Conservation (phyloP, 495 filamentous ascomycete genomes). For the Penicillium parvum region DNA sequence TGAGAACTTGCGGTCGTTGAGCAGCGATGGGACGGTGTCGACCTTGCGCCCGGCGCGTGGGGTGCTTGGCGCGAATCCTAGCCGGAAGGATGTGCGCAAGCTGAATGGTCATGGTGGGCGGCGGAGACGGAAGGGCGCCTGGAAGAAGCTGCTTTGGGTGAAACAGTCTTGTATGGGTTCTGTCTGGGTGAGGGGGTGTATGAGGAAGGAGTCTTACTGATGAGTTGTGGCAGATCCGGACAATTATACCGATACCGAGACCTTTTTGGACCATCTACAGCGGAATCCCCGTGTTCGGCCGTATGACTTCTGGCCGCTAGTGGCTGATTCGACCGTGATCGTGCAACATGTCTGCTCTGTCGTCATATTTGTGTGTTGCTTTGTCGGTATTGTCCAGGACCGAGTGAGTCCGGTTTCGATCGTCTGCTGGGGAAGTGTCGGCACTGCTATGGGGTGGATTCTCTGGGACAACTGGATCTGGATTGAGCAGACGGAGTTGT, state of each 20-base stretch:
- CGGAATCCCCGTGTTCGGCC: slow-evolving; percentile 90
- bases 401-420: slow-evolving; percentile 81
- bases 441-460: slow-evolving; percentile 83
- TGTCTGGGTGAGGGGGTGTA: slow-evolving; percentile 10
- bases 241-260: slow-evolving; percentile 95
- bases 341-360: slow-evolving; percentile 95
- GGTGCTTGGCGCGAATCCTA: slow-evolving; percentile 23
- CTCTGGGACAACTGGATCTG: slow-evolving; percentile 87
- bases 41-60: slow-evolving; percentile 37
- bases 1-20: slow-evolving; percentile 31
- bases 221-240: slow-evolving; percentile 70
- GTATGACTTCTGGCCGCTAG: slow-evolving; percentile 96
- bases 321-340: slow-evolving; percentile 93
- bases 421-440: slow-evolving; percentile 75
- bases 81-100: slow-evolving; percentile 43
- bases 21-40: slow-evolving; percentile 27
- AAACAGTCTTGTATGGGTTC: slow-evolving; percentile 94
- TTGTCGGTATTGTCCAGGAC: slow-evolving; percentile 82
- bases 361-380: slow-evolving; percentile 89
- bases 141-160: slow-evolving; percentile 97
- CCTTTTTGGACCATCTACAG: slow-evolving; percentile 93
- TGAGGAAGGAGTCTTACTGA: slow-evolving; percentile 1
- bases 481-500: slow-evolving; percentile 49
- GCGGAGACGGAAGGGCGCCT: slow-evolving; percentile 61
- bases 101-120: slow-evolving; percentile 52